Evolutionary conservation across 176 grass and related monocot genomes (phyloP).

Genomic region (Secale cereale): DNA sequence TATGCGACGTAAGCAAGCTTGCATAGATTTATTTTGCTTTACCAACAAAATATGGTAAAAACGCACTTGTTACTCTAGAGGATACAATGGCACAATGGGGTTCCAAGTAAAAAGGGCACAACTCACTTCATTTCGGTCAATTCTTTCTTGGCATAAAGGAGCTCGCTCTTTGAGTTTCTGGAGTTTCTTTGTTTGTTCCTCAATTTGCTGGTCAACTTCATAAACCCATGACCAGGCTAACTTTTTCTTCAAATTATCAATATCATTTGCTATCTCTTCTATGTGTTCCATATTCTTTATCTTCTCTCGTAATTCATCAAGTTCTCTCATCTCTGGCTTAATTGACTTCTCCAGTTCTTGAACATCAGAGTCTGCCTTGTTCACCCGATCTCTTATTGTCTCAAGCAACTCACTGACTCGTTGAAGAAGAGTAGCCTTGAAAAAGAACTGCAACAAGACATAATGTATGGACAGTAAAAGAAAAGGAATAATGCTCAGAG

Average conservation of each 20-base stretch:
- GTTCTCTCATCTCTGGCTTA: slow-evolving; percentile 56
- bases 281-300: slow-evolving; percentile 95
- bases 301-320: slow-evolving; percentile 68
- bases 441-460: slow-evolving; percentile 78
- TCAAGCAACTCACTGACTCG: slow-evolving; percentile 76
- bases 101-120: background rate
- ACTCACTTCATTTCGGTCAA: slow-evolving; percentile 69
- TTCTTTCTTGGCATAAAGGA: slow-evolving; percentile 79
- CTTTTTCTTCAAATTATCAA: slow-evolving; percentile 76
- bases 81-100: background rate
- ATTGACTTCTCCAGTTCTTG: slow-evolving; percentile 71
- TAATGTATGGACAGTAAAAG: background rate
- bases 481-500: background rate
- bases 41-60: background rate
- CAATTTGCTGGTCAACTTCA: slow-evolving; percentile 69
- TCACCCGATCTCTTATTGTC: slow-evolving; percentile 50
- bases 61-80: background rate
- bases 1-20: background rate
- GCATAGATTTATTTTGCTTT: background rate
- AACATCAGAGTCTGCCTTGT: slow-evolving; percentile 41
- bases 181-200: slow-evolving; percentile 51
- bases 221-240: slow-evolving; percentile 93
- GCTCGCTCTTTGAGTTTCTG: slow-evolving; percentile 75
- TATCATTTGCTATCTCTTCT: slow-evolving; percentile 81
- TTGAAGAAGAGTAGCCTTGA: slow-evolving; percentile 94